Percentiles rank a stretch among this genome's conserved stretches.
phyloP scores from a whole-genome alignment of 306 rosid genomes.

The Citrullus mucosospermus region DNA sequence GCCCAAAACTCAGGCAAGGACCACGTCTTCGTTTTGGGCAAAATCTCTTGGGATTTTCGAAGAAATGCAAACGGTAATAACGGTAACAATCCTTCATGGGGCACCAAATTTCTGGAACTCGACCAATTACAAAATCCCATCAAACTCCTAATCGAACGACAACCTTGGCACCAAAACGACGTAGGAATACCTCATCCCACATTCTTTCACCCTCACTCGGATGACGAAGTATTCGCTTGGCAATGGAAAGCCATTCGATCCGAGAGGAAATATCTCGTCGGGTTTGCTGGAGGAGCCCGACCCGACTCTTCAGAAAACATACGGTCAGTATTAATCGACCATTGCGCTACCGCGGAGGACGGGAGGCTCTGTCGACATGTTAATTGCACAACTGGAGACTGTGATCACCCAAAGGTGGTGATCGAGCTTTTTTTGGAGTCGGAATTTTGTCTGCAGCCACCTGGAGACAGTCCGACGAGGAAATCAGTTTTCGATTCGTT shows the following conservation, averaged over 20 bases:
- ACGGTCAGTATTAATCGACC: slow-evolving; percentile 32
- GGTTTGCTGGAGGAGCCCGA: slow-evolving; percentile 43
- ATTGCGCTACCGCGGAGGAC: slow-evolving; percentile 14
- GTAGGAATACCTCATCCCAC: slow-evolving; percentile 56
- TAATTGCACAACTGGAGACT: slow-evolving; percentile 25
- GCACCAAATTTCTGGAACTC: slow-evolving; percentile 35
- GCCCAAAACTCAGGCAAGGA: slow-evolving; percentile 33
- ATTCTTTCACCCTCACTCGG: slow-evolving; percentile 44
- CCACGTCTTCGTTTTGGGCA: slow-evolving; percentile 51
- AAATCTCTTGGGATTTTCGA: slow-evolving; percentile 63
- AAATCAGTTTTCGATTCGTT: slow-evolving; percentile 52
- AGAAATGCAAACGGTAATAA: slow-evolving; percentile 7
- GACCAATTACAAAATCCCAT: slow-evolving; percentile 43
- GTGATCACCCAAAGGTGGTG: slow-evolving; percentile 23
- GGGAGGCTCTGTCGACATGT: slow-evolving; percentile 20
- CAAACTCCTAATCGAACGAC: slow-evolving; percentile 45
- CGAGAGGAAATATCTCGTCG: slow-evolving; percentile 17
- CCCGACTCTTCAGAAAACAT: slow-evolving; percentile 26
- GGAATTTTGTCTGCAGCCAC: slow-evolving; percentile 51
- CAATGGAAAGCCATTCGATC: slow-evolving; percentile 28
- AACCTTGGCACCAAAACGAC: slow-evolving; percentile 55
- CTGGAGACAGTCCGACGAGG: slow-evolving; percentile 54
- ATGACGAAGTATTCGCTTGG: slow-evolving; percentile 37
- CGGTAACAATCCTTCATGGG: slow-evolving; percentile 22
- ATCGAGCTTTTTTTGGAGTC: slow-evolving; percentile 35